Conservation (phyloP, 2,329 filamentous ascomycete genomes). For the Drechslerella dactyloides region DNA sequence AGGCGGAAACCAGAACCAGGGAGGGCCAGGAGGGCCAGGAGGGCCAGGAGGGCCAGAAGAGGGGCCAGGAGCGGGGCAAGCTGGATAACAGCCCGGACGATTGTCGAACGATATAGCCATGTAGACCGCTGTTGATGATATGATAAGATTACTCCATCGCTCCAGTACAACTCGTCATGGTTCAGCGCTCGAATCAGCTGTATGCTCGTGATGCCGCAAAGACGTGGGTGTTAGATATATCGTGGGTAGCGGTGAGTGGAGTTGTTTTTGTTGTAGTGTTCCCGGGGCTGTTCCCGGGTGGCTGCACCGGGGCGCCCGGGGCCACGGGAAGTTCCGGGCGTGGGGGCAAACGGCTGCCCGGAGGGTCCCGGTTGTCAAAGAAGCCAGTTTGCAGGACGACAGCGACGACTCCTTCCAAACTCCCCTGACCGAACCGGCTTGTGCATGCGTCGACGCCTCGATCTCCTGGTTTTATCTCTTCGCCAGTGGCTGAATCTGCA, state of each 20-base stretch:
- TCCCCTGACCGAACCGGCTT: neutral
- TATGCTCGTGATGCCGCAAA: too few relatives aligned
- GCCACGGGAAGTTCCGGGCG: neutral
- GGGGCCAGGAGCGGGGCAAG: neutral
- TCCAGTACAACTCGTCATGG: too few relatives aligned
- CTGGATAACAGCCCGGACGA: too few relatives aligned
- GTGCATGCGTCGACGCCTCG: constrained; percentile 13
- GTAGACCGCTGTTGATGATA: too few relatives aligned
- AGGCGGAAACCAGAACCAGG: neutral
- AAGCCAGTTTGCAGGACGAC: constrained; percentile 39
- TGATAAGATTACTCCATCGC: too few relatives aligned
- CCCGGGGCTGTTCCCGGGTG: neutral
- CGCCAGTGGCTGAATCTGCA: constrained; percentile 4
- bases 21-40: neutral
- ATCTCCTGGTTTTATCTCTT: neutral
- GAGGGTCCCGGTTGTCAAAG: constrained; percentile 5
- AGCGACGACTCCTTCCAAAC: constrained; percentile 9
- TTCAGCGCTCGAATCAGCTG: too few relatives aligned
- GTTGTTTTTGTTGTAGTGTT: constrained; percentile 15
- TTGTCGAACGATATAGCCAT: too few relatives aligned
- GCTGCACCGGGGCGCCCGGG: neutral
- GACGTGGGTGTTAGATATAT: too few relatives aligned
- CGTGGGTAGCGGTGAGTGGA: too few relatives aligned
- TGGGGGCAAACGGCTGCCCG: neutral
- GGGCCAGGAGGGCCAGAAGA: neutral